Base-by-base conservation (phyloP, 2,329 filamentous ascomycete species). In the Magnaporthales sp. region DNA sequence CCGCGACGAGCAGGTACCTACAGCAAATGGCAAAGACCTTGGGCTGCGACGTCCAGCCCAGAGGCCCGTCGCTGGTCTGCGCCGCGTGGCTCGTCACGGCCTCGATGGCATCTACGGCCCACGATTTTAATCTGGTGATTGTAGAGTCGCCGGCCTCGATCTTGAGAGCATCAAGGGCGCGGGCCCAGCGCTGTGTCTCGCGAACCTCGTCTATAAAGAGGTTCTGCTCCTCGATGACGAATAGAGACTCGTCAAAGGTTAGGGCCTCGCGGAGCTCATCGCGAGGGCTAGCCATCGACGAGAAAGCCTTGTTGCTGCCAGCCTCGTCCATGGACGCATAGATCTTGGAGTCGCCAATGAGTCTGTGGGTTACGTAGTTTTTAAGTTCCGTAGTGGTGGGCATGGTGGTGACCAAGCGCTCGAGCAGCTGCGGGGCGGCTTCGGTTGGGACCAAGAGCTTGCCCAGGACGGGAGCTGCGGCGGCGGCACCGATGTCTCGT, bases 161-260 rank as follows among this genome's bases (percentile, higher is more conserved):
- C 10, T 58, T 65, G 71, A 77, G 30, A 54, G 67, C 62, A 22
- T 71, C 67, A 31, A 91, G 77, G 2, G 86, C 79, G 19, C 75
- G 75, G 0, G 83, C 78, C 92, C 93, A 97, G n/a, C 87, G 75
- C 22, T 82, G 78, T 3, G 88, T 82, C 75, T 97, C 93, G 63
- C 88, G 83, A 6, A 92, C 86, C 71, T 93, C 89, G 75, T 98
- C 94, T 64, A 94, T 81, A 75, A 92, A 98, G n/a, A 97, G 83
- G 74, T 99, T 99, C 75, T 96, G 93, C 75, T 96, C 93, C 77
- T 99, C 95, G 67, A 92, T 84, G 0, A 86, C 89, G 74, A 99
- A 99, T 0, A 99, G 84, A 3, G 88, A 82, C 69, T 88, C 85
- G 73, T 91, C 85, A 71, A 83, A 80, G 66, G 78, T 76, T 72